These are phyloP conservation scores for Myxozyma neotropica DNA, from an alignment of 805 yeast species.

Conservation along the genomic window DNA sequence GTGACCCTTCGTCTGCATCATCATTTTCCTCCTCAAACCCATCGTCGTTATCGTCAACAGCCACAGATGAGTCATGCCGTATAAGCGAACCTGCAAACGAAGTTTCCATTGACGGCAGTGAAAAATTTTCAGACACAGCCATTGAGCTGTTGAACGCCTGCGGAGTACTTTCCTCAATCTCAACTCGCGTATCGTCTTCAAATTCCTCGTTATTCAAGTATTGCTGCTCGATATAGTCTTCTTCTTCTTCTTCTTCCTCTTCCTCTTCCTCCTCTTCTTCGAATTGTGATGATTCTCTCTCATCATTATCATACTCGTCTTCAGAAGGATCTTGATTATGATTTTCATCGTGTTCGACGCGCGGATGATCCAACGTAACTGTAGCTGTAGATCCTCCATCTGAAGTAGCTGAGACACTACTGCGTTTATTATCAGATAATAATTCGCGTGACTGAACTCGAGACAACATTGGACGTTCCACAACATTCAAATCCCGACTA, in stretches of 20 bases:
- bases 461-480: no score
- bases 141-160: constrained; percentile 7
- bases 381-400: not conserved
- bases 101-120: constrained; percentile 29
- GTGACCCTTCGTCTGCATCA: not conserved
- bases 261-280: not conserved
- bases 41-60: not conserved
- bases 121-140: constrained; percentile 4
- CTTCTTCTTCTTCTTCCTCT: not conserved
- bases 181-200: not conserved
- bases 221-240: not conserved
- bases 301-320: not conserved
- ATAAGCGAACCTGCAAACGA: constrained; percentile 26
- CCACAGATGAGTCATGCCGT: not conserved
- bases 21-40: not conserved
- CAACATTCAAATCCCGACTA: not conserved
- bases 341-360: not conserved
- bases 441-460: no score
- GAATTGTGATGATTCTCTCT: not conserved
- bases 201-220: not conserved
- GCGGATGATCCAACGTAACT: not conserved
- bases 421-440: no score
- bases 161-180: not conserved
- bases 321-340: not conserved
- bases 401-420: not conserved